These are phyloP conservation scores for Salvia hispanica DNA, from an alignment of 257 asterid species.

Conservation along the genomic window DNA sequence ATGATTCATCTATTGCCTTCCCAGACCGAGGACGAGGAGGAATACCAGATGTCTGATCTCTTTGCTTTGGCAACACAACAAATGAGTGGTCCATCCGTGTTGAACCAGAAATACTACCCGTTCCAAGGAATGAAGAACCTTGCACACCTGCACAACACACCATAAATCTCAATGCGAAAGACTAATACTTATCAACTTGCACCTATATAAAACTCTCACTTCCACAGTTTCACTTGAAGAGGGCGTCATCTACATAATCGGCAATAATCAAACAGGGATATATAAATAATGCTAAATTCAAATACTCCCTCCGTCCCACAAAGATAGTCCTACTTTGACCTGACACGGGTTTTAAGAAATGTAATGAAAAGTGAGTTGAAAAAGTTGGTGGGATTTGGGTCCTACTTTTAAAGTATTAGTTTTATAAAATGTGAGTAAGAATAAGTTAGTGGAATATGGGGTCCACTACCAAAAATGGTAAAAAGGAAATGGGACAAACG, in stretches of 20 bases:
- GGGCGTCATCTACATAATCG: no score
- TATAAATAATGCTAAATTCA: neutral
- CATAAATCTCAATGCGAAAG: constrained; percentile 31
- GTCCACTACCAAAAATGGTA: no score
- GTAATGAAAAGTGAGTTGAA: no score
- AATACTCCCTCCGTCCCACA: no score
- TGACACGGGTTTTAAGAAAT: no score
- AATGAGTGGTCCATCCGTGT: constrained; percentile 83
- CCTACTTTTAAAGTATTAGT: no score
- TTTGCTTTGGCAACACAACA: constrained; percentile 84
- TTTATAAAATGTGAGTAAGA: no score
- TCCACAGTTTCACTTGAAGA: neutral
- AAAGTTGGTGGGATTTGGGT: no score
- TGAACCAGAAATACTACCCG: constrained; percentile 63
- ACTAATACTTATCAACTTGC: constrained; percentile 1
- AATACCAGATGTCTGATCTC: constrained; percentile 61
- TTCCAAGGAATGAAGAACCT: constrained; percentile 67
- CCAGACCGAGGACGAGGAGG: constrained; percentile 81
- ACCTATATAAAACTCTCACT: neutral
- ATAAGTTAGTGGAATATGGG: no score
- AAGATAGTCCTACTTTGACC: no score
- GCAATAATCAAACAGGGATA: no score
- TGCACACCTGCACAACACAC: constrained; percentile 64
- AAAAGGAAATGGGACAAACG: no score
- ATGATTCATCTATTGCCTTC: constrained; percentile 91